phyloP scores from a whole-genome alignment of 345 rosid species.

The Moringa oleifera region DNA sequence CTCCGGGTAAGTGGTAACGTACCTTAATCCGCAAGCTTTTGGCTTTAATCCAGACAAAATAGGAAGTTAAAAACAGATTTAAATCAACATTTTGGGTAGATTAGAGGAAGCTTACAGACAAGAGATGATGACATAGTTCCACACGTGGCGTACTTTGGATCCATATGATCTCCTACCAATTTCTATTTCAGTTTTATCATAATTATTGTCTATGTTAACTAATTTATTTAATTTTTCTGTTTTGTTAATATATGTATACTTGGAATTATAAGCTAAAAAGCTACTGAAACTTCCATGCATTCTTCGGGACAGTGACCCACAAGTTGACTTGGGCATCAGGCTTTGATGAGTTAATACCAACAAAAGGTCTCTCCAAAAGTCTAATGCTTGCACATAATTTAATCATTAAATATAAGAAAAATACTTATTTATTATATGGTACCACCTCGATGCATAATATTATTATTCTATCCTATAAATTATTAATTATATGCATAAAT shows the following conservation, averaged over 20 bases:
- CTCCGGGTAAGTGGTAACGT: background rate
- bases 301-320: slow-evolving; percentile 20
- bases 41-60: background rate
- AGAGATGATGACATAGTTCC: slow-evolving; percentile 17
- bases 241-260: background rate
- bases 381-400: background rate
- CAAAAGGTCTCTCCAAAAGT: slow-evolving; percentile 4
- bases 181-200: background rate
- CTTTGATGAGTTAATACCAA: slow-evolving; percentile 16
- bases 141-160: slow-evolving; percentile 16
- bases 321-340: slow-evolving; percentile 18
- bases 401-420: no score
- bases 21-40: slow-evolving; percentile 20
- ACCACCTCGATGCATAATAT: no score
- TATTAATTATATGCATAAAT: no score
- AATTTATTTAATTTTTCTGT: background rate
- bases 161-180: background rate
- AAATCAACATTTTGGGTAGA: no score
- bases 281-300: slow-evolving; percentile 31
- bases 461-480: no score
- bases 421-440: no score
- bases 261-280: background rate
- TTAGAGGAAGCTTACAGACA: no score
- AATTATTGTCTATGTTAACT: background rate
- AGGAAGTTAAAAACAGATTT: no score